phyloP scores from a whole-genome alignment of 1,139 yeast species.

The Pichia sp. region DNA sequence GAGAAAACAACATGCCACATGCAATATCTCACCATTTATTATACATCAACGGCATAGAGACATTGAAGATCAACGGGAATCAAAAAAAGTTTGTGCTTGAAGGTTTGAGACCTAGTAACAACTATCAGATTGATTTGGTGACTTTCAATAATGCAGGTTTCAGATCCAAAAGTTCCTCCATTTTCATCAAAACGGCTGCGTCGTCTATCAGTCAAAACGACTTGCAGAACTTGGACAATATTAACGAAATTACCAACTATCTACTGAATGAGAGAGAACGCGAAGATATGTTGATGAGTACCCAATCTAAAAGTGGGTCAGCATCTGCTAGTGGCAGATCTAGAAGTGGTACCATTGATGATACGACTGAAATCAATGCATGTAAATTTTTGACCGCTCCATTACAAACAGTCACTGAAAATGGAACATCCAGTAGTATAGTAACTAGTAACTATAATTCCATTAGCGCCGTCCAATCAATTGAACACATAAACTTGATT shows the following conservation, averaged over 20 bases:
- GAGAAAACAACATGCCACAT: background rate
- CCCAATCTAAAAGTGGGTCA: conserved; percentile 14
- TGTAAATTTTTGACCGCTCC: background rate
- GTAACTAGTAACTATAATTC: conserved; percentile 1
- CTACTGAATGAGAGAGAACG: conserved; percentile 20
- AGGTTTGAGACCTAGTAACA: conserved; percentile 36
- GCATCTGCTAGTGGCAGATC: conserved; percentile 12
- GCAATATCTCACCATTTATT: conserved; percentile 32
- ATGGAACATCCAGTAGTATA: background rate
- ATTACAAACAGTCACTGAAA: background rate
- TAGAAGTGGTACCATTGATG: conserved; percentile 29
- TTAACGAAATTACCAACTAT: conserved; percentile 21
- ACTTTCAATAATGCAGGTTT: conserved; percentile 42
- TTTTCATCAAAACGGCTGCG: conserved; percentile 33
- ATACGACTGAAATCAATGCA: background rate
- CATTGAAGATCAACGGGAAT: conserved; percentile 22
- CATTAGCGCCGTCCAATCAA: background rate
- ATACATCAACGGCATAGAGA: conserved; percentile 39
- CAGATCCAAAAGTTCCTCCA: conserved; percentile 37
- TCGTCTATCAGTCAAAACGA: conserved; percentile 7
- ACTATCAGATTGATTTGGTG: conserved; percentile 48
- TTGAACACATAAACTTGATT: conserved; percentile 15
- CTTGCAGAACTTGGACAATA: conserved; percentile 19
- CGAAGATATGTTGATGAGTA: conserved; percentile 13
- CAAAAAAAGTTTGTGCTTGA: conserved; percentile 34